These are phyloP conservation scores for Myxozyma lipomycoides DNA, from an alignment of 805 yeast genomes.

Conservation along the genomic window DNA sequence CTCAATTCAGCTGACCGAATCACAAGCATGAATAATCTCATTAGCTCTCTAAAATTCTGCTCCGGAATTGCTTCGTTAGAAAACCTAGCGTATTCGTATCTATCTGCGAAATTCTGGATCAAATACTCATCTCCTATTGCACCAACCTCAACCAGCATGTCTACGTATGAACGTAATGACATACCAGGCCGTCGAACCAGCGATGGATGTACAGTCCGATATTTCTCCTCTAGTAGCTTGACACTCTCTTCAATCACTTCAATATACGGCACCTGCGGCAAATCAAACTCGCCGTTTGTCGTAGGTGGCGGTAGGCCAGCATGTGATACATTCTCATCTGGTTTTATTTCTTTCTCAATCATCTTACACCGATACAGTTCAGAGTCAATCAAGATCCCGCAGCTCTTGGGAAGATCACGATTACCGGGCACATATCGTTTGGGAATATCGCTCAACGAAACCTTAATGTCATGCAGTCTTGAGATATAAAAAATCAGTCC, in stretches of 20 bases:
- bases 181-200: constrained; percentile 42
- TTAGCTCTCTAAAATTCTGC: constrained; percentile 56
- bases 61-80: constrained; percentile 59
- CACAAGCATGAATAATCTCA: constrained; percentile 36
- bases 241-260: constrained; percentile 33
- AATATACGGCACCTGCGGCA: constrained; percentile 33
- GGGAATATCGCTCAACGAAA: constrained; percentile 71
- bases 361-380: constrained; percentile 45
- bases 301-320: constrained; percentile 50
- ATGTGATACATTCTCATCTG: constrained; percentile 46
- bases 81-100: constrained; percentile 67
- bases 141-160: constrained; percentile 8
- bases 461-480: constrained; percentile 56
- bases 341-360: constrained; percentile 42
- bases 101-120: constrained; percentile 41
- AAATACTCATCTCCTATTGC: constrained; percentile 12
- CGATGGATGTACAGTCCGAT: constrained; percentile 35
- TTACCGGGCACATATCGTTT: constrained; percentile 65
- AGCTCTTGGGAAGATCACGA: constrained; percentile 54
- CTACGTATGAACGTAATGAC: constrained; percentile 51
- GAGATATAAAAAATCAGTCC: constrained; percentile 51
- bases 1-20: too few species aligned
- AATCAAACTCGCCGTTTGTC: constrained; percentile 31
- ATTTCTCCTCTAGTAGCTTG: constrained; percentile 28
- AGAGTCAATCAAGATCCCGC: constrained; percentile 41